Evolutionary conservation across 495 filamentous ascomycete genomes (phyloP).

Genomic region (Halenospora varia): DNA sequence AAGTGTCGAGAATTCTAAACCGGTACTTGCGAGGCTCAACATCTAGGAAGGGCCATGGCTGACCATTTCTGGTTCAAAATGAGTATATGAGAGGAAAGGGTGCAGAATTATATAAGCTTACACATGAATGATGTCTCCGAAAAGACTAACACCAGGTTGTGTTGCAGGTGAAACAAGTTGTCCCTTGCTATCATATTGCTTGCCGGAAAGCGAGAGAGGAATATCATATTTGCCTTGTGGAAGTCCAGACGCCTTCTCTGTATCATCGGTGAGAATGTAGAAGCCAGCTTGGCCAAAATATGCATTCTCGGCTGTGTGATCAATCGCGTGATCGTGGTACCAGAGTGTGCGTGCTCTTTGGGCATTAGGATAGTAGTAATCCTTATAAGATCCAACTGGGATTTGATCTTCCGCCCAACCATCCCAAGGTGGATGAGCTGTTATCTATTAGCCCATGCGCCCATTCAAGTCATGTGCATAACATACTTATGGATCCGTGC

Average conservation of each 20-base stretch:
- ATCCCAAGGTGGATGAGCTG: constrained; percentile 40
- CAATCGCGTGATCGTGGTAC: constrained; percentile 54
- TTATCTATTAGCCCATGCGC: too few species aligned
- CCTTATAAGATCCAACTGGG: constrained; percentile 46
- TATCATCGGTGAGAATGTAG: constrained; percentile 24
- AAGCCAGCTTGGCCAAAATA: constrained; percentile 51
- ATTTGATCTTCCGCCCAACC: constrained; percentile 55
- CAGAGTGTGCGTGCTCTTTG: constrained; percentile 47
- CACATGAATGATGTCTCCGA: constrained; percentile 53
- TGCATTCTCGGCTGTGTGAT: constrained; percentile 46
- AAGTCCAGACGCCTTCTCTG: constrained; percentile 31
- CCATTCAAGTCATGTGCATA: too few species aligned
- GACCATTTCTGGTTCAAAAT: constrained; percentile 53
- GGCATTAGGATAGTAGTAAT: constrained; percentile 57
- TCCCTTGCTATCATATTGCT: constrained; percentile 45
- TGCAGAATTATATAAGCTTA: too few species aligned
- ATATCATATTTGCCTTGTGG: constrained; percentile 47
- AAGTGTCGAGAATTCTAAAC: constrained; percentile 45
- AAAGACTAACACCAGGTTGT: constrained; percentile 41
- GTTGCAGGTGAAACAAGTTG: constrained; percentile 34
- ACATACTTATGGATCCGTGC: too few species aligned
- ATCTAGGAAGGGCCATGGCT: constrained; percentile 51
- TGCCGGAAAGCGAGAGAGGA: constrained; percentile 43
- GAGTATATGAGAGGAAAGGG: too few species aligned
- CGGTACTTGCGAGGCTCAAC: constrained; percentile 58